Evolutionary conservation across 148 eudicot genomes (phyloP), one percentile per base, ranked within the genome.

Genomic region (Rhododendron ferrugineum): DNA sequence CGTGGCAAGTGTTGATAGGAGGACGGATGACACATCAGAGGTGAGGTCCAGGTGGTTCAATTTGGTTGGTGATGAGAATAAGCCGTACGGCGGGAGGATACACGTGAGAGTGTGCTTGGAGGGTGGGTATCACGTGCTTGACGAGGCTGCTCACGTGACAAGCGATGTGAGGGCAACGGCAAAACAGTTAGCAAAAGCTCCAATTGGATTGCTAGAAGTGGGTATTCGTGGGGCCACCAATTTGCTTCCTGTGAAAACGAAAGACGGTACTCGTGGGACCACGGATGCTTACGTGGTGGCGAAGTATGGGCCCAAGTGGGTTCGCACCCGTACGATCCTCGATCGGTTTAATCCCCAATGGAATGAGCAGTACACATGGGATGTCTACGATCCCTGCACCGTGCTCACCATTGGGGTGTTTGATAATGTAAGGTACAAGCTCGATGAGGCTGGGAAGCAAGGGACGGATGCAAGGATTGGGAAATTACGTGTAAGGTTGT

Each of bases 41-140:
- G 87, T 90, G 10, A 89, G 91, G 60, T 93, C 98, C 22, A 91
- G 92, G 60, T 96, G 98, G 98, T 96, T 90, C 30, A 94, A 94
- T 91, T 52, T 96, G 86, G 87, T 92, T 62, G 95, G 95, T 2
- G 93, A 91, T 75, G 96, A 91, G 85, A 84, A 82, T 3, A 85
- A 88, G 74, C 93, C 95, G 1, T 96, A 94, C 52, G 92, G 92
- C 3, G 98, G 98, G 6, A 89, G 98, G 60, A 93, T 96, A 87
- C 98, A 96, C 86, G 92, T 96, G 70, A 58, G 92, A 47, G 90
- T 88, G 2, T 96, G 98, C 77, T 81, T 96, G 50, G 98, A 96
- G 75, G 98, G 98, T n/a, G 98, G 98, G 37, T 96, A 96, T 88
- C 98, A 96, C 91, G 98, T 96, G 95, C 95, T 94, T 81, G 98